phyloP scores from a whole-genome alignment of 2,329 filamentous ascomycete genomes.

The Neonectria punicea region DNA sequence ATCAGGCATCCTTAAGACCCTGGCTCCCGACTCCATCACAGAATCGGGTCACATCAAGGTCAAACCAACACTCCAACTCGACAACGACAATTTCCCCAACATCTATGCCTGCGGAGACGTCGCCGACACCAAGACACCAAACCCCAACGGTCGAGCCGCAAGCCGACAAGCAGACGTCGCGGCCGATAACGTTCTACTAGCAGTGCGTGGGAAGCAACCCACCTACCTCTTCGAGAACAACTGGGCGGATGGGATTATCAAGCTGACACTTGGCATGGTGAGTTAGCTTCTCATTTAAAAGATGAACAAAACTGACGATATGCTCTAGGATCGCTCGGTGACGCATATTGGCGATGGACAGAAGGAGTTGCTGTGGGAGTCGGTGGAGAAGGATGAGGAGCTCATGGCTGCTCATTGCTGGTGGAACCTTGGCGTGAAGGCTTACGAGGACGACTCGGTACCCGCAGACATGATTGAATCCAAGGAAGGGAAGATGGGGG shows the following conservation, averaged over 20 bases:
- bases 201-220: conserved; percentile 54
- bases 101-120: conserved; percentile 75
- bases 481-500: not conserved
- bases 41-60: conserved; percentile 63
- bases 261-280: conserved; percentile 65
- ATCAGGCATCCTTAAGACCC: conserved; percentile 57
- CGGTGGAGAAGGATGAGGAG: conserved; percentile 55
- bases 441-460: conserved; percentile 53
- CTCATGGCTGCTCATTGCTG: conserved; percentile 57
- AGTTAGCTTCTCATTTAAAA: conserved; percentile 26
- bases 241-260: conserved; percentile 62
- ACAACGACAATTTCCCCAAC: conserved; percentile 57
- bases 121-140: conserved; percentile 58
- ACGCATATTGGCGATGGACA: conserved; percentile 55
- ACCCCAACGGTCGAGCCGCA: conserved; percentile 66
- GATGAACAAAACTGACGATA: not conserved
- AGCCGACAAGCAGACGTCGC: conserved; percentile 63
- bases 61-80: conserved; percentile 66
- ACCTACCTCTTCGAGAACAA: conserved; percentile 53
- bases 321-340: conserved; percentile 56
- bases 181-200: conserved; percentile 63
- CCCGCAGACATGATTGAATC: not conserved
- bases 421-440: conserved; percentile 55
- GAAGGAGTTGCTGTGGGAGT: conserved; percentile 54
- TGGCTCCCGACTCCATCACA: conserved; percentile 58